Evolutionary conservation across 106 monocot genomes (phyloP).

Genomic region (Dioscorea zingiberensis): DNA sequence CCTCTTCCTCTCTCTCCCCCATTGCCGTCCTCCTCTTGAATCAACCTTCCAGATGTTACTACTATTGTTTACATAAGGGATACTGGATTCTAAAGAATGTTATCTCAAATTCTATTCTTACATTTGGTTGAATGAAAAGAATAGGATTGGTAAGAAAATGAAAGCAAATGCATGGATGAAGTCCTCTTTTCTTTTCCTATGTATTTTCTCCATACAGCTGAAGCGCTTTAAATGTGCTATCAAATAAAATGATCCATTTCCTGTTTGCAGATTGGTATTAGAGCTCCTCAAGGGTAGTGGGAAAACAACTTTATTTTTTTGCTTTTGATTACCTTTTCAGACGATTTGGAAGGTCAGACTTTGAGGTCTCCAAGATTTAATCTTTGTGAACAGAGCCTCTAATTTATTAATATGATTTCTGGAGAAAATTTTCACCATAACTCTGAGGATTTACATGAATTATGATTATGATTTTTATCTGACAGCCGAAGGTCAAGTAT

Average conservation of each 20-base stretch:
- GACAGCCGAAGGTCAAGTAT: conserved; percentile 88
- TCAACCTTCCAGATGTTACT: too few species aligned
- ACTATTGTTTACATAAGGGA: too few species aligned
- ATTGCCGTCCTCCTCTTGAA: too few species aligned
- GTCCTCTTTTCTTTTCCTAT: background rate
- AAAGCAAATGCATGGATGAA: background rate
- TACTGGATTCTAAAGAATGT: background rate
- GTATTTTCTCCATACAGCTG: background rate
- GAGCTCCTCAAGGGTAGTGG: conserved; percentile 99
- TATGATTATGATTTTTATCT: conserved; percentile 74
- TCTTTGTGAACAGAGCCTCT: too few species aligned
- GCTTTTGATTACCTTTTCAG: conserved; percentile 88
- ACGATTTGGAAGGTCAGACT: conserved; percentile 50
- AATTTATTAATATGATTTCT: too few species aligned
- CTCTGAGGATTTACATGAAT: background rate
- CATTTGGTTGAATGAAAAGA: too few species aligned
- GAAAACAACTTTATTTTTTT: conserved; percentile 91
- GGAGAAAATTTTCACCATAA: too few species aligned
- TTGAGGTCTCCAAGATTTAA: background rate
- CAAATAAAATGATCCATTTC: too few species aligned
- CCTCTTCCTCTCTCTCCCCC: too few species aligned
- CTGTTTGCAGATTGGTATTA: conserved; percentile 76
- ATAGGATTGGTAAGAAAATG: background rate
- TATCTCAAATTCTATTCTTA: background rate
- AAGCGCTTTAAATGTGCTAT: too few species aligned